phyloP scores from a whole-genome alignment of 805 yeast species.

The Starmerella stellata region DNA sequence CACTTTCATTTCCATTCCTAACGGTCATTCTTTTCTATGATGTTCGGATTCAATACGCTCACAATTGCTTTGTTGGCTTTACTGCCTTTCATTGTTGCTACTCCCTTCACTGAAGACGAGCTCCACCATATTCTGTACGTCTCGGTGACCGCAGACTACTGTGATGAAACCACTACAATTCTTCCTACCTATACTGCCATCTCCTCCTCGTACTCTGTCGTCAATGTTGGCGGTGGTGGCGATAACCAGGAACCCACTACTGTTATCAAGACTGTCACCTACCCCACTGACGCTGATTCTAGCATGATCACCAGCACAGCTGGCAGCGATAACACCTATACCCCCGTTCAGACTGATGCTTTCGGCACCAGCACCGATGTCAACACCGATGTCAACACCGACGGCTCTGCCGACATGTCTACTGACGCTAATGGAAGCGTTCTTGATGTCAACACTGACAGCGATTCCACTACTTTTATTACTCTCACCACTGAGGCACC shows the following conservation, averaged over 20 bases:
- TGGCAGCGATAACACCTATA: neutral
- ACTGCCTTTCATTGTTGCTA: neutral
- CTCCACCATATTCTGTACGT: slow-evolving; percentile 16
- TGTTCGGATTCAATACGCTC: neutral
- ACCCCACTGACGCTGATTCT: neutral
- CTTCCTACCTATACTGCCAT: neutral
- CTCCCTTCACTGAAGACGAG: neutral
- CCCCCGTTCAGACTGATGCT: neutral
- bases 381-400: neutral
- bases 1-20: neutral
- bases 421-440: neutral
- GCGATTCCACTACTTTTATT: neutral
- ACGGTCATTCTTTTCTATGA: neutral
- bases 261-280: slow-evolving; percentile 4
- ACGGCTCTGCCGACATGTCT: neutral
- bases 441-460: neutral
- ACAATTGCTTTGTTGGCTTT: neutral
- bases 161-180: slow-evolving; percentile 4
- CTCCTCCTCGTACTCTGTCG: slow-evolving; percentile 16
- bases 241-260: slow-evolving; percentile 7
- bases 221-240: slow-evolving; percentile 16
- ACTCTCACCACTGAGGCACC: neutral
- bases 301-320: neutral
- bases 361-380: neutral
- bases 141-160: slow-evolving; percentile 15